phyloP scores from a whole-genome alignment of 1,284 basidiomycete species.

The Stygiomarasmius scandens region DNA sequence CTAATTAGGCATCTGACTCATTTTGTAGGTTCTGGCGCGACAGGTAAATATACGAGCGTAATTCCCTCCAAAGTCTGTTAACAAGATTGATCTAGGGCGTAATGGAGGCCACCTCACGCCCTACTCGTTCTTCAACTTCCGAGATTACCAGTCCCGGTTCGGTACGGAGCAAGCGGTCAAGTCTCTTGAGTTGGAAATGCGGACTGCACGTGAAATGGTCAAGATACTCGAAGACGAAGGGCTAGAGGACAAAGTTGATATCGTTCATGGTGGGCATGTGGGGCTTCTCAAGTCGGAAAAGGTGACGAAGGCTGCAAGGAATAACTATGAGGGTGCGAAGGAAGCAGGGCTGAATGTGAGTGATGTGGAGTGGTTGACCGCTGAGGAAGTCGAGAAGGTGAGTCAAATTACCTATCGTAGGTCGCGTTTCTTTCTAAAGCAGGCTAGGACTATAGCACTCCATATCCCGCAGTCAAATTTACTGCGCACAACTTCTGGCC shows the following conservation, averaged over 20 bases:
- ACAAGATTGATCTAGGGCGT: constrained; percentile 46
- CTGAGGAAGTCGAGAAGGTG: constrained; percentile 53
- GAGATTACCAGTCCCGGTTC: constrained; percentile 35
- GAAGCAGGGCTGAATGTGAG: constrained; percentile 53
- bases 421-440: too few relatives aligned
- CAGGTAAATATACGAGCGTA: constrained; percentile 48
- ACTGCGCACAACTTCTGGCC: constrained; percentile 75
- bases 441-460: constrained; percentile 50
- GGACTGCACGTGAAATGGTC: constrained; percentile 54
- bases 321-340: constrained; percentile 57
- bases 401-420: too few relatives aligned
- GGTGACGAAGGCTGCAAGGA: constrained; percentile 38
- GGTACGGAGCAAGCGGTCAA: constrained; percentile 59
- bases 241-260: constrained; percentile 56
- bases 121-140: constrained; percentile 50
- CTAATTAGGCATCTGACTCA: neutral
- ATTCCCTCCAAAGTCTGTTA: neutral
- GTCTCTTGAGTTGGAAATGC: constrained; percentile 58
- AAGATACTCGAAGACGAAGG: constrained; percentile 48
- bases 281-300: constrained; percentile 51
- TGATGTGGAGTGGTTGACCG: constrained; percentile 48
- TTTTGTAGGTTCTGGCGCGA: constrained; percentile 74
- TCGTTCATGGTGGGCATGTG: constrained; percentile 63
- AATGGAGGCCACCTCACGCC: constrained; percentile 81
- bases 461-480: constrained; percentile 52